Evolutionary conservation across 768 basidiomycete species (phyloP), one percentile per base, ranked within the genome.

Genomic region (Amyloporia xantha): DNA sequence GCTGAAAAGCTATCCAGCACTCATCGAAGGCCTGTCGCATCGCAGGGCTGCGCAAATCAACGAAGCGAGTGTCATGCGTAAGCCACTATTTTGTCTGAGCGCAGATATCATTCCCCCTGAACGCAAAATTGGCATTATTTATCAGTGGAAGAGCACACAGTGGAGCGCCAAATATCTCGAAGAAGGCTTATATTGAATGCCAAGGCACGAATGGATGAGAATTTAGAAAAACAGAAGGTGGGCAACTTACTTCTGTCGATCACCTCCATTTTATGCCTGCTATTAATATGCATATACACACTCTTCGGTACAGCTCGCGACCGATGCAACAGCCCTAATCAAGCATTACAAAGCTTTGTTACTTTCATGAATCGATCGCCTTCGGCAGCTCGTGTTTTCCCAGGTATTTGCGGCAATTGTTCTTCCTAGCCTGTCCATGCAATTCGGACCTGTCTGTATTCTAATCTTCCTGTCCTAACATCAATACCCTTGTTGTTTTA

Each of bases 261-360:
- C 30, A 33, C 7, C 9, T 33, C 15, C 30, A 33, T 37, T 6
- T n/a, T n/a, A n/a, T n/a, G n/a, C n/a, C n/a, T n/a, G n/a, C n/a
- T n/a, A n/a, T n/a, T n/a, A n/a, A 19, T 30, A 27, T 20, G 37
- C 38, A 48, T 40, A 48, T 40, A 49, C 26, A 4, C 30, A 36
- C 30, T 20, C 11, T 21, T 39, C 41, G 45, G 21, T 25, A n/a
- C n/a, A 72, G 70, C 57, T 74, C 23, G 67, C 63, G 5, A 59
- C 59, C 38, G 70, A 73, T 51, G 68, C 71, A 7, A 58, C 64
- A 24, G 66, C 63, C 17, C 58, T 70, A 42, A 68, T 73, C 56
- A 72, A 65, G 40, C 64, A 71, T 49, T 74, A 71, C 49, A 73
- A 74, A 50, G 63, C 70, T 40, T 41, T 66, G 7, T 53, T 73